Evolutionary conservation across 164 flowering plant genomes (phyloP).

Genomic region (Tetracentron sinense): DNA sequence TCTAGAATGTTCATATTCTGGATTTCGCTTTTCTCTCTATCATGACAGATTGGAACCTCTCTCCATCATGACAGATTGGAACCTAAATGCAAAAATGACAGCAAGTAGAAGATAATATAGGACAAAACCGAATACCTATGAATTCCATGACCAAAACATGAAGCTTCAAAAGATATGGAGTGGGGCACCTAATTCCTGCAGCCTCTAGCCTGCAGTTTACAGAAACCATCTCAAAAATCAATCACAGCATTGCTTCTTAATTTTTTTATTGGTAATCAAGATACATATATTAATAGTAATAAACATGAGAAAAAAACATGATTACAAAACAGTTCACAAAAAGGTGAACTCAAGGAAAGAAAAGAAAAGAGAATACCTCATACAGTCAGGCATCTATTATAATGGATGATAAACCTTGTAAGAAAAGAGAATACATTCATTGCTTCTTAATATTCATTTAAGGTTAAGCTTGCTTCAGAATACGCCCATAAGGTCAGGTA

Average conservation of each 20-base stretch:
- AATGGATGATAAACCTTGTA: too few species aligned
- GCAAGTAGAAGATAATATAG: background rate
- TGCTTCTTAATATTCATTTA: background rate
- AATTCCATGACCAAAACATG: constrained; percentile 99
- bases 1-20: too few species aligned
- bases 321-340: too few species aligned
- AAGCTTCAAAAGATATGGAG: constrained; percentile 66
- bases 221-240: constrained; percentile 1
- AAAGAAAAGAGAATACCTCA: too few species aligned
- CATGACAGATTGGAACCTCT: too few species aligned
- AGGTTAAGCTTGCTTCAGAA: background rate
- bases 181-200: constrained; percentile 91
- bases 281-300: too few species aligned
- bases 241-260: background rate
- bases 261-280: too few species aligned
- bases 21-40: too few species aligned
- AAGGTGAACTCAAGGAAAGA: too few species aligned
- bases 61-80: background rate
- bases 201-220: constrained; percentile 64
- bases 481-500: background rate
- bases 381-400: too few species aligned
- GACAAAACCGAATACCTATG: constrained; percentile 51
- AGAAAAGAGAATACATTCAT: too few species aligned
- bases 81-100: background rate
- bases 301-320: too few species aligned